phyloP scores from a whole-genome alignment of 2,329 filamentous ascomycete species.

The Capronia epimyces region DNA sequence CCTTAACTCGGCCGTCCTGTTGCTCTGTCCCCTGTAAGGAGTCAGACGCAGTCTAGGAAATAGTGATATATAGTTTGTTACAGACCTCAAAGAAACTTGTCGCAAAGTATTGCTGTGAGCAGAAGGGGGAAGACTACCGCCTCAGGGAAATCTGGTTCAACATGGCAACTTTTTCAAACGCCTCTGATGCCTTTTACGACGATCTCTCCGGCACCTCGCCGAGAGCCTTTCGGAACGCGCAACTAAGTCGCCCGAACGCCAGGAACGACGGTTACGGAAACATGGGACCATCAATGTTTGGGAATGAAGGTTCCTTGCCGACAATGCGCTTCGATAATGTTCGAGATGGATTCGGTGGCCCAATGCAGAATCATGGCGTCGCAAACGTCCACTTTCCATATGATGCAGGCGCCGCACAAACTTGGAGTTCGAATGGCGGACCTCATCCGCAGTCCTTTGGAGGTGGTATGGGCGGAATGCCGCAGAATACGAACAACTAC shows the following conservation, averaged over 20 bases:
- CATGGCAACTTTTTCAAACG: constrained; percentile 24
- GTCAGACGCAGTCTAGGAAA: neutral
- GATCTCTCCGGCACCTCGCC: constrained; percentile 67
- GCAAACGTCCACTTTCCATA: constrained; percentile 57
- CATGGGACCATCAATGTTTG: constrained; percentile 63
- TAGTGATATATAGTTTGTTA: neutral
- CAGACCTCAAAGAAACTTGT: neutral
- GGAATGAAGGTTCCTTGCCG: constrained; percentile 55
- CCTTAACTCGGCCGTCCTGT: neutral
- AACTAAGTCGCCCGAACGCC: constrained; percentile 59
- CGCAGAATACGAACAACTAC: constrained; percentile 41
- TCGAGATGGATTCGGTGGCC: constrained; percentile 43
- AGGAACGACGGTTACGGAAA: constrained; percentile 65
- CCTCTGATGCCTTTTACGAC: constrained; percentile 65
- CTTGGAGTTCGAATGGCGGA: constrained; percentile 74
- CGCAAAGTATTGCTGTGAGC: neutral
- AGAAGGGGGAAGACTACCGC: neutral
- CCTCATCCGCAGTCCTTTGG: constrained; percentile 55
- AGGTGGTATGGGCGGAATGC: constrained; percentile 38
- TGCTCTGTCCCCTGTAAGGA: neutral
- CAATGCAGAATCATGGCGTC: constrained; percentile 49
- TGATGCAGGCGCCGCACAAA: constrained; percentile 63
- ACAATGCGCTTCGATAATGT: constrained; percentile 53
- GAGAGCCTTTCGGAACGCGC: constrained; percentile 62
- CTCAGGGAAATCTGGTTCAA: neutral